Conservation (phyloP, 768 basidiomycete species). For the Clathrus columnatus region DNA sequence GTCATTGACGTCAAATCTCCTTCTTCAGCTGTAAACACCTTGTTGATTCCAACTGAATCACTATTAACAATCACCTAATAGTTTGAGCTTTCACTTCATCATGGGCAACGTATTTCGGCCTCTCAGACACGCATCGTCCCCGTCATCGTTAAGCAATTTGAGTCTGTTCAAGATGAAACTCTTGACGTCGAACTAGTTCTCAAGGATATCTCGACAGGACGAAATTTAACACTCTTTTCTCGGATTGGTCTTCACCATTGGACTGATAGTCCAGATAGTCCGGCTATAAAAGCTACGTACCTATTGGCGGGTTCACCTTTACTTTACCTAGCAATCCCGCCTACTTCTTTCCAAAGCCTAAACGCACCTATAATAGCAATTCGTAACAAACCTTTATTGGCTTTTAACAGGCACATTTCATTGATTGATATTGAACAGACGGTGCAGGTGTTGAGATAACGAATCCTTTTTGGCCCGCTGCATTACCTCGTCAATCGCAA, state of each 20-base stretch:
- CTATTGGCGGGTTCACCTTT: slow-evolving; percentile 49
- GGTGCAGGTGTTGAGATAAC: slow-evolving; percentile 78
- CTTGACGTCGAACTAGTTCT: not conserved
- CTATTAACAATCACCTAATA: not conserved
- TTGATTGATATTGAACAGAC: slow-evolving; percentile 35
- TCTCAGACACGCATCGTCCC: slow-evolving; percentile 57
- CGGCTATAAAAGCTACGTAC: slow-evolving; percentile 47
- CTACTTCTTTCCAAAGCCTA: slow-evolving; percentile 27
- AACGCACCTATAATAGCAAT: slow-evolving; percentile 51
- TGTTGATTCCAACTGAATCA: not conserved
- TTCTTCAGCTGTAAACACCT: not conserved
- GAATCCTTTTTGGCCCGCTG: slow-evolving; percentile 50
- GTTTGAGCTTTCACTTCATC: slow-evolving; percentile 16
- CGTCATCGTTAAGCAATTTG: slow-evolving; percentile 27
- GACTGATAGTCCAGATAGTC: not conserved
- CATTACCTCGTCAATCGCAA: slow-evolving; percentile 46
- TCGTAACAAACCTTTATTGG: slow-evolving; percentile 32
- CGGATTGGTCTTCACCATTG: slow-evolving; percentile 2
- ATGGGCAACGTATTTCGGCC: slow-evolving; percentile 39
- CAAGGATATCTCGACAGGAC: not conserved
- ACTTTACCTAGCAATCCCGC: slow-evolving; percentile 50
- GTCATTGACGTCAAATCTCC: slow-evolving; percentile 23
- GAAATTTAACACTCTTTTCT: not conserved
- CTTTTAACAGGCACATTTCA: slow-evolving; percentile 16
- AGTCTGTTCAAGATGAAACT: not conserved